Evolutionary conservation across 1,284 basidiomycete genomes (phyloP), one percentile per base, ranked within the genome.

Genomic region (Takashimella tepidaria): DNA sequence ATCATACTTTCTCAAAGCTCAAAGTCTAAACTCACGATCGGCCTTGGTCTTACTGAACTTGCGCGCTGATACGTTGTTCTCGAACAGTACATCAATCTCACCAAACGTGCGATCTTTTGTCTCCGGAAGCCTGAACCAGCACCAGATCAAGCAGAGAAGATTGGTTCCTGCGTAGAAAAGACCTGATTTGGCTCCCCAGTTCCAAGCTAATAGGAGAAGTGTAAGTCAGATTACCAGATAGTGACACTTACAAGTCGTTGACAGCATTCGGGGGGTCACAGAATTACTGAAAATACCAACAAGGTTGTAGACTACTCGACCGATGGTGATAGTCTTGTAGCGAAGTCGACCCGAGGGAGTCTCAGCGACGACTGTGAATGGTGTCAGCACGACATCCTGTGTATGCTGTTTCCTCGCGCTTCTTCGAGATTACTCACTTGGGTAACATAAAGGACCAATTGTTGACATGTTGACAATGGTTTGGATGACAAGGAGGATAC

Each of bases 321-420:
- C 67, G 13, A 79, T 67, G 1, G 73, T 76, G 58, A 78, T 70
- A 4, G 77, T 73, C 63, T 78, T 78, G 41, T 72, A 68, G 25
- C 74, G 64, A 6, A 75, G 64, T 16, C 70, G 66, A 11, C 68
- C 70, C 23, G 70, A 69, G 0, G 63, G 56, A 25, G 73, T 62
- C 52, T 74, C 73, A 20, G 72, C 68, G n/a, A 73, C 70, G 37
- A 37, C 31, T n/a, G n/a, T n/a, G n/a, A n/a, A n/a, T n/a, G n/a
- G n/a, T n/a, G n/a, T n/a, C n/a, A 37, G 31, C 31, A 8, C 31
- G 31, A 37, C 31, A 16, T 37, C 8, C 31, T 37, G 31, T 37
- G 10, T 37, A 8, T 8, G 31, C 31, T 8, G n/a, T n/a, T n/a
- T n/a, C n/a, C n/a, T n/a, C n/a, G n/a, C n/a, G n/a, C n/a, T n/a